Conservation (phyloP, 495 filamentous ascomycete genomes). For the Penicillium longicatenatum region DNA sequence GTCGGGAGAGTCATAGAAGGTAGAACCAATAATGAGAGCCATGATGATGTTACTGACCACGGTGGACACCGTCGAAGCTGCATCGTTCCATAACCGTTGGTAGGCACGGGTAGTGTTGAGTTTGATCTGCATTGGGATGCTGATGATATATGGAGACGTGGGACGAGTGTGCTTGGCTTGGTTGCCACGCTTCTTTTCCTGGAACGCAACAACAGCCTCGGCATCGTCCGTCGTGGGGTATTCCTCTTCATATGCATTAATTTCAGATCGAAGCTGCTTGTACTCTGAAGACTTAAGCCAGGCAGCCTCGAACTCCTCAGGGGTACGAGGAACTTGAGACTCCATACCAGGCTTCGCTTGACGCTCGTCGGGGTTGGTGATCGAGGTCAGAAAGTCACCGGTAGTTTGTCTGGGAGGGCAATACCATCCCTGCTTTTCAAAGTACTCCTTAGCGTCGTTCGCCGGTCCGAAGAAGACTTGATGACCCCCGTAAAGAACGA, state of each 20-base stretch:
- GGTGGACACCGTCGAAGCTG: conserved; percentile 66
- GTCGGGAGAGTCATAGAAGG: conserved; percentile 74
- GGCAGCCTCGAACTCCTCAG: conserved; percentile 71
- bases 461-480: conserved; percentile 68
- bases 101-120: conserved; percentile 78
- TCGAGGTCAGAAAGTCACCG: conserved; percentile 78
- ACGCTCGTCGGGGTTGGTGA: conserved; percentile 73
- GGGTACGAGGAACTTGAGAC: conserved; percentile 69
- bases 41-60: conserved; percentile 75
- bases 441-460: conserved; percentile 60
- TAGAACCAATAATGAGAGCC: conserved; percentile 75
- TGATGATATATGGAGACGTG: conserved; percentile 77
- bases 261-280: conserved; percentile 63
- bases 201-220: conserved; percentile 56
- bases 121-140: conserved; percentile 66
- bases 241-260: conserved; percentile 65
- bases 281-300: conserved; percentile 76
- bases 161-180: conserved; percentile 57
- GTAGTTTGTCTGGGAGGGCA: conserved; percentile 75
- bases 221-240: conserved; percentile 66
- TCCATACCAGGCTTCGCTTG: conserved; percentile 55
- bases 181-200: conserved; percentile 60
- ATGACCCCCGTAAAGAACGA: conserved; percentile 63
- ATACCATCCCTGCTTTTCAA: conserved; percentile 68
- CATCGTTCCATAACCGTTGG: conserved; percentile 65